Evolutionary conservation across 2,329 filamentous ascomycete species (phyloP), one percentile per base, ranked within the genome.

Genomic region (Trichoderma sp.): DNA sequence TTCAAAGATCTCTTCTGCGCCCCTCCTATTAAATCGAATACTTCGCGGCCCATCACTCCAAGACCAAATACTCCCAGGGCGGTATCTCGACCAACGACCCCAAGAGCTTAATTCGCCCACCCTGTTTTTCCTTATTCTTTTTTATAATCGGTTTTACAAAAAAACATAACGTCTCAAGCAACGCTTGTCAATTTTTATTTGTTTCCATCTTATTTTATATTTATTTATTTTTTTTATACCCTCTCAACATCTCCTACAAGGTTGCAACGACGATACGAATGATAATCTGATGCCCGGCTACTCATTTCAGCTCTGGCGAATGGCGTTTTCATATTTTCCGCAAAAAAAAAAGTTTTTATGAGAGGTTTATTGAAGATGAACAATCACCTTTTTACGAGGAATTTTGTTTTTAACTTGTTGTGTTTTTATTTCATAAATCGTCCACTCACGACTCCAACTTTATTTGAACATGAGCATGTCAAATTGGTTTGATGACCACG

Each of bases 1-100:
- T 87, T 87, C 77, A 80, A 78, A 53, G 82, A 84, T 34, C 74
- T 85, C 2, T 85, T 86, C 61, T 74, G 76, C 26, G 77, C 79
- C 14, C 66, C 61, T 6, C n/a, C 34, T 5, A 8, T 2, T n/a
- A 71, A 63, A 7, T 11, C 60, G 15, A 71, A 71, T 26, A 71
- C 36, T 15, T 71, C 69, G 36, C 53, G 69, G 26, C 69, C 66
- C 36, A 69, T 69, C n/a, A 71, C 68, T 14, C 68, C 68, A 6
- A 64, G 58, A 2, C 51, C 65, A 39, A 65, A 56, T 32, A 60
- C 57, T 21, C 57, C 57, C 28, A 34, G 57, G n/a, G 30, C n/a
- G 21, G 56, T 24, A 26, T 60, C 68, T 30, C 68, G 68, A 34
- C 58, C 68, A 12, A 66, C 51, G 24, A 71, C 68, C 24, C 68